A percentile compares a stretch with the other conserved stretches of the same genome.
Conservation (phyloP, 768 basidiomycete species). For the Boletus pseudopeckii region DNA sequence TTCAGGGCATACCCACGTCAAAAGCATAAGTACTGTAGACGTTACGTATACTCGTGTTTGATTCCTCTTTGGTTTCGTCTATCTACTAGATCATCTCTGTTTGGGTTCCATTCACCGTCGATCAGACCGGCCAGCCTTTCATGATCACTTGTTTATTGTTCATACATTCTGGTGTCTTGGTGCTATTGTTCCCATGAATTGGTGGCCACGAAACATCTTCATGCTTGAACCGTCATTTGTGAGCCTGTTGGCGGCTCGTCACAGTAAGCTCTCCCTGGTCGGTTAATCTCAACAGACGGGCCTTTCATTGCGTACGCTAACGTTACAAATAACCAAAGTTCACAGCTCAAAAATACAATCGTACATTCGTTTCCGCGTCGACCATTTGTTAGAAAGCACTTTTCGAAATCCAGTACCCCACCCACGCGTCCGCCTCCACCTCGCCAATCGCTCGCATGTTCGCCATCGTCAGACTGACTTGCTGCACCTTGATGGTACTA, state of each 20-base stretch:
- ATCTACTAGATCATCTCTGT: no score
- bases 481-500: constrained; percentile 10
- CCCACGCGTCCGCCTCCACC: constrained; percentile 24
- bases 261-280: neutral
- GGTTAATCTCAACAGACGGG: no score
- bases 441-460: constrained; percentile 25
- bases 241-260: no score
- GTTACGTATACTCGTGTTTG: no score
- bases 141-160: no score
- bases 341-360: neutral
- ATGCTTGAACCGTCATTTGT: no score
- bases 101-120: no score
- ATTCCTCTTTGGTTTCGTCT: no score
- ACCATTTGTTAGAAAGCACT: constrained; percentile 11
- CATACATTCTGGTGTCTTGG: no score
- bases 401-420: constrained; percentile 23
- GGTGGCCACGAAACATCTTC: no score
- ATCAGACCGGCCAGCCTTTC: no score
- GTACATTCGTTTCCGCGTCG: neutral
- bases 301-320: neutral
- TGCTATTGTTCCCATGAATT: no score
- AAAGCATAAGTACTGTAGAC: neutral
- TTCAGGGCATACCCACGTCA: neutral
- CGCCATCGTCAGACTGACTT: constrained; percentile 22
- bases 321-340: neutral